A percentile compares a stretch with the other conserved stretches of the same genome.
Evolutionary conservation across 108 stramenopile genomes (phyloP).

Genomic region (Heterococcus sp.): DNA sequence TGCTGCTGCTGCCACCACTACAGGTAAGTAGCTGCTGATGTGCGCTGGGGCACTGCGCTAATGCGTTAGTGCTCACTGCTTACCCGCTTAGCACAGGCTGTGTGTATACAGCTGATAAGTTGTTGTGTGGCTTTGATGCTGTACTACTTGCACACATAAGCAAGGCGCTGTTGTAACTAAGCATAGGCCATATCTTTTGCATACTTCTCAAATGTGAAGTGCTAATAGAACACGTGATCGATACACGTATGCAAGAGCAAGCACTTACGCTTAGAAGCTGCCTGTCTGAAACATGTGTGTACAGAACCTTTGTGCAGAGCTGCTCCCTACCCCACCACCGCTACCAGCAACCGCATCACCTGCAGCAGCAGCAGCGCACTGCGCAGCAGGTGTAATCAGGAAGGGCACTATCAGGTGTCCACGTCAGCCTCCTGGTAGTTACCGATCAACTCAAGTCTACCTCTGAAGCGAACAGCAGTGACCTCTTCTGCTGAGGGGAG

Average conservation of each 20-base stretch:
- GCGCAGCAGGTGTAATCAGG: conserved; percentile 77
- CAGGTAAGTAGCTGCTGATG: too few relatives aligned
- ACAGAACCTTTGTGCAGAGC: conserved; percentile 20
- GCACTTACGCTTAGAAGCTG: conserved; percentile 23
- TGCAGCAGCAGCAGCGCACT: conserved; percentile 20
- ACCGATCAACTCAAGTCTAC: conserved; percentile 56
- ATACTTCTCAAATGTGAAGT: too few relatives aligned
- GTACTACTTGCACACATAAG: too few relatives aligned
- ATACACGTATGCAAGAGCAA: not conserved
- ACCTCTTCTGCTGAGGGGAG: conserved; percentile 12
- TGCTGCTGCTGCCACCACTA: too few relatives aligned
- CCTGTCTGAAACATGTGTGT: conserved; percentile 48
- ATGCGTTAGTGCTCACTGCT: too few relatives aligned
- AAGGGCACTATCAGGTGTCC: conserved; percentile 84
- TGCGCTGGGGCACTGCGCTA: too few relatives aligned
- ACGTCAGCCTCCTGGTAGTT: conserved; percentile 80
- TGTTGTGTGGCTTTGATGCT: too few relatives aligned
- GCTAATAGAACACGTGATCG: too few relatives aligned
- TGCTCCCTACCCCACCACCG: not conserved
- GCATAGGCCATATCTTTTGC: too few relatives aligned
- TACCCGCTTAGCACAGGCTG: too few relatives aligned
- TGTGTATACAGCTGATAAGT: too few relatives aligned
- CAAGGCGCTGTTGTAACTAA: too few relatives aligned
- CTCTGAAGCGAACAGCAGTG: conserved; percentile 79
- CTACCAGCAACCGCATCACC: not conserved